Evolutionary conservation across 805 yeast species (phyloP), one percentile per base, ranked within the genome.

Genomic region (Candida namnaoensis): DNA sequence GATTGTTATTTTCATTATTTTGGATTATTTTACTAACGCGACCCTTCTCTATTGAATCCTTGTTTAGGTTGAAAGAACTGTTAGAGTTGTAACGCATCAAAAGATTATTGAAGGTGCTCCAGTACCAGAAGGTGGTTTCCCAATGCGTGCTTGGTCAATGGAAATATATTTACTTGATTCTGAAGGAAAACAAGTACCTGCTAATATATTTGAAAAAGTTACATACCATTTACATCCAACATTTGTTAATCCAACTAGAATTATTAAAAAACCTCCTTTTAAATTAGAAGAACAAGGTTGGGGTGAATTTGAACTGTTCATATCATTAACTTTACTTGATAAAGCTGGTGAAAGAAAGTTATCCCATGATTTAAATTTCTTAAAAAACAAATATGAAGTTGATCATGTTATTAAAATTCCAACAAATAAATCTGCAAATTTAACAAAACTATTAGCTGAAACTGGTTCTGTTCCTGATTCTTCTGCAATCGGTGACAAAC

Each of bases 191-290:
- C 91, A 82, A 53, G 69, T 85, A 38, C 91, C 96, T 12, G 97
- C 97, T 3, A 78, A 71, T 37, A 73, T 91, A 42, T 84, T 91
- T 54, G 98, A 93, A 61, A 86, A 84, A 63, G 96, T 88, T 41
- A 88, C 95, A 5, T 91, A 91, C 62, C 82, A 88, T 51, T 73
- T 93, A 48, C 99, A 91, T 67, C 98, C 97, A 39, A 93, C 98
- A 9, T 91, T 91, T 65, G 78, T 78, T 39, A 88, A 88, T 60
- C 98, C 98, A 10, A 81, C 76, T 48, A 76, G 97, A 60, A 71
- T 82, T 11, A 61, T 88, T 57, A 86, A 84, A 56, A 81, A 80
- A 55, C 76, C 84, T 9, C 99, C 99, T 10, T 91, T 90, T 65
- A 75, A 66, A 56, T 82, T 91, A 43, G 85, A 79, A 55, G 99